These are phyloP conservation scores for Cyberlindnera nakhonratchasimensis DNA, from an alignment of 805 yeast genomes.

Conservation along the genomic window DNA sequence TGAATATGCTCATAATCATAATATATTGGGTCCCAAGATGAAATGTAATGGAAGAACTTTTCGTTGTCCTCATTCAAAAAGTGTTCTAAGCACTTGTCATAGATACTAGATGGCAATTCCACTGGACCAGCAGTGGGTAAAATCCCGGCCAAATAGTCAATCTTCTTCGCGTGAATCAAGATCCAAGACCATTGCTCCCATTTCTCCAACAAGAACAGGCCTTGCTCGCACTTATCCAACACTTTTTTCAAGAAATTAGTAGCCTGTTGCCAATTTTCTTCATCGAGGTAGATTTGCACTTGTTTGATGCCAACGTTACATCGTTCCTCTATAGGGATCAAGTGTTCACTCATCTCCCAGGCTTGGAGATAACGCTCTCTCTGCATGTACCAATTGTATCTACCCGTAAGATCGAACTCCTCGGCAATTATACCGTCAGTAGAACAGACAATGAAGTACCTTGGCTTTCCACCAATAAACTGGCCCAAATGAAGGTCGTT, in stretches of 20 bases:
- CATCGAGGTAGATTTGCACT: slow-evolving; percentile 40
- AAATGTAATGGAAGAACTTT: slow-evolving; percentile 41
- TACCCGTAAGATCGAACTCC: slow-evolving; percentile 66
- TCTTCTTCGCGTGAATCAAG: slow-evolving; percentile 47
- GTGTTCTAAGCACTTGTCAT: slow-evolving; percentile 40
- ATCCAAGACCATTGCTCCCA: slow-evolving; percentile 67
- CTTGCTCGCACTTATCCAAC: slow-evolving; percentile 27
- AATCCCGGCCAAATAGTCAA: slow-evolving; percentile 42
- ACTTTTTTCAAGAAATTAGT: slow-evolving; percentile 45
- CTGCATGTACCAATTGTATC: slow-evolving; percentile 67
- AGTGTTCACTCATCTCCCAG: slow-evolving; percentile 68
- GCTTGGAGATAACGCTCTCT: slow-evolving; percentile 59
- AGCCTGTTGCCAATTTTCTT: slow-evolving; percentile 54
- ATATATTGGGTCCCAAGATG: slow-evolving; percentile 54
- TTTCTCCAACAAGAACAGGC: slow-evolving; percentile 33
- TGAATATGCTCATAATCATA: slow-evolving; percentile 47
- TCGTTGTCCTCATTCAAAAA: slow-evolving; percentile 20
- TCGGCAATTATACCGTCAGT: slow-evolving; percentile 76
- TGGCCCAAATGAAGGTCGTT: slow-evolving; percentile 77
- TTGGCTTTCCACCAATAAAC: slow-evolving; percentile 38
- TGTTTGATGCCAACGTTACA: slow-evolving; percentile 56
- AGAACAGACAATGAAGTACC: slow-evolving; percentile 72
- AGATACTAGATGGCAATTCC: slow-evolving; percentile 35
- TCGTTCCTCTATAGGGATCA: slow-evolving; percentile 49
- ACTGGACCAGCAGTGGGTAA: slow-evolving; percentile 49